Evolutionary conservation across 2,329 filamentous ascomycete species (phyloP), one percentile per base, ranked within the genome.

Genomic region (Hypoxylon sp.): DNA sequence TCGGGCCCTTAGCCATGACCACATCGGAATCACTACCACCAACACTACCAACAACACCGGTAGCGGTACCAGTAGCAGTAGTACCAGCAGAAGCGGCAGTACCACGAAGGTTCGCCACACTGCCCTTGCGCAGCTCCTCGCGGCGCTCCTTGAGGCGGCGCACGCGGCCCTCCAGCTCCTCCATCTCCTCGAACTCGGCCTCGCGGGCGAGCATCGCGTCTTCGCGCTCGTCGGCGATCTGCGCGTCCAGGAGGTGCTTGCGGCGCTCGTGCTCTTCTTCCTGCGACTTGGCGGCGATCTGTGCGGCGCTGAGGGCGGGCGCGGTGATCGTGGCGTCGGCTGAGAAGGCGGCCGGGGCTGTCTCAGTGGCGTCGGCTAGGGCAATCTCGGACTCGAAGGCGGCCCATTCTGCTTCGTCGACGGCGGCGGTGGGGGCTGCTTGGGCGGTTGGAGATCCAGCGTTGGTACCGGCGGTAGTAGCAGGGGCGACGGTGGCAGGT

Each of bases 301-400:
- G 87, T 3, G 88, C 87, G 0, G 88, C 86, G 2, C 88, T 88
- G 76, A 93, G 82, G 2, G 90, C 91, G 0, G 90, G 89, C 0
- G 91, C 91, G 1, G 87, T 89, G 70, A 93, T 93, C 2, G 89
- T 87, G 6, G 88, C 89, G 63, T 86, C 84, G 64, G 86, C 84
- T 46, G 79, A 76, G 68, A 79, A 79, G 2, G 73, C 53, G 5
- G n/a, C 39, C 6, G 19, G 59, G n/a, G 54, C 56, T 21, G 58
- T 71, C n/a, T n/a, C n/a, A n/a, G n/a, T n/a, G n/a, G n/a, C n/a
- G n/a, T n/a, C n/a, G n/a, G 19, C 67, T 31, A 82, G 80, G 17
- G 89, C 91, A 61, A 97, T 89, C 59, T 97, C 93, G 2, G 92
- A 92, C 77, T 97, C 91, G 76, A 97, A 97, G 7, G 93, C 92